Evolutionary conservation across 2,329 filamentous ascomycete species (phyloP).

Genomic region (Fusarium lateritium): DNA sequence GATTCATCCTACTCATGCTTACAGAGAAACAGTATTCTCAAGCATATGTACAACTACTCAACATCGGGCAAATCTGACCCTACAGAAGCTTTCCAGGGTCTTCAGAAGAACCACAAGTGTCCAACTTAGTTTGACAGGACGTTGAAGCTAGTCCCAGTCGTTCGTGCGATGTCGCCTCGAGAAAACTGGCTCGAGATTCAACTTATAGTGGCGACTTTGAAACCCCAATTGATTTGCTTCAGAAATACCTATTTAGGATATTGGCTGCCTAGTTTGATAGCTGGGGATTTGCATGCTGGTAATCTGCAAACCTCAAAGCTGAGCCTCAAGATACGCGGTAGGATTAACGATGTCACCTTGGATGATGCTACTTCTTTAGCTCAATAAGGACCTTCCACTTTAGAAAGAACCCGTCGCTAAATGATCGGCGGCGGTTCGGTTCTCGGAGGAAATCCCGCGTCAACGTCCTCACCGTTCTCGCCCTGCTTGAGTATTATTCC

Average conservation of each 20-base stretch:
- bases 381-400: neutral
- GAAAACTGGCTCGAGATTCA: neutral
- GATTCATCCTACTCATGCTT: too few species aligned
- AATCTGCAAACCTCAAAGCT: neutral
- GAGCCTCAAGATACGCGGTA: neutral
- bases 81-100: too few species aligned
- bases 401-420: neutral
- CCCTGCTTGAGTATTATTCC: neutral
- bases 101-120: too few species aligned
- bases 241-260: too few species aligned
- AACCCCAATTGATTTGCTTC: too few species aligned
- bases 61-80: too few species aligned
- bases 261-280: too few species aligned
- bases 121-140: conserved; percentile 8
- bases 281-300: too few species aligned
- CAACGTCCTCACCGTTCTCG: neutral
- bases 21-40: too few species aligned
- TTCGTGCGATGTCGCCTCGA: neutral
- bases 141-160: neutral
- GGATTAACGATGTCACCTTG: neutral
- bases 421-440: conserved; percentile 3
- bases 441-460: neutral
- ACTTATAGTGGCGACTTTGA: neutral
- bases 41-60: too few species aligned
- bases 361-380: neutral